Conservation (phyloP, 208 protist genomes). For the Trypanosoma mega region DNA sequence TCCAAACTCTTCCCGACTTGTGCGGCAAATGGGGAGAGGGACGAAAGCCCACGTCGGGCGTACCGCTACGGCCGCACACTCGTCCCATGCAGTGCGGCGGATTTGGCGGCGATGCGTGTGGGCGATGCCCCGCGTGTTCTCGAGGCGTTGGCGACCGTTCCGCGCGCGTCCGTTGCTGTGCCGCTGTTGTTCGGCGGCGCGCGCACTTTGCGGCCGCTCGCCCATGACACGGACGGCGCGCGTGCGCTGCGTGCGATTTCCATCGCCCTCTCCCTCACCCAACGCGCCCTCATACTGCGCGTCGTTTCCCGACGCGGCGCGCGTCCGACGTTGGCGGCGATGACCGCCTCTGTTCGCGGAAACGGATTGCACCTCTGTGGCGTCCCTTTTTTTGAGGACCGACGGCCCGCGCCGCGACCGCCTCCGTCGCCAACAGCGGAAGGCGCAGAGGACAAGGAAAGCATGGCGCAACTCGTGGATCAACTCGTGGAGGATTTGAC, state of each 20-base stretch:
- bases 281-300: conserved; percentile 66
- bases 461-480: conserved; percentile 66
- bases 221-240: conserved; percentile 58
- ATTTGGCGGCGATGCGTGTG: conserved; percentile 65
- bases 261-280: conserved; percentile 53
- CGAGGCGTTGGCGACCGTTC: conserved; percentile 77
- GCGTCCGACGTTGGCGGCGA: too few species aligned
- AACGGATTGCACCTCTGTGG: too few species aligned
- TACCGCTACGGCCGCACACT: conserved; percentile 82
- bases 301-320: conserved; percentile 62
- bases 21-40: too few species aligned
- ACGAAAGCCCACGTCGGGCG: conserved; percentile 44
- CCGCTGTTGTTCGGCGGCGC: conserved; percentile 74
- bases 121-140: conserved; percentile 48
- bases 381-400: too few species aligned
- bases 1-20: too few species aligned
- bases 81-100: conserved; percentile 75
- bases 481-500: conserved; percentile 75
- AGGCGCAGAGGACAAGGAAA: conserved; percentile 1
- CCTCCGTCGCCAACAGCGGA: too few species aligned
- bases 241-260: conserved; percentile 69
- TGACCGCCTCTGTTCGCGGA: too few species aligned
- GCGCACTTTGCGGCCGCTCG: conserved; percentile 57
- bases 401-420: too few species aligned
- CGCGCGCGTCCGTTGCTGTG: conserved; percentile 45